Base-by-base conservation (phyloP, 225 moss, liverwort and hornwort genomes). In the Bryum argenteum region DNA sequence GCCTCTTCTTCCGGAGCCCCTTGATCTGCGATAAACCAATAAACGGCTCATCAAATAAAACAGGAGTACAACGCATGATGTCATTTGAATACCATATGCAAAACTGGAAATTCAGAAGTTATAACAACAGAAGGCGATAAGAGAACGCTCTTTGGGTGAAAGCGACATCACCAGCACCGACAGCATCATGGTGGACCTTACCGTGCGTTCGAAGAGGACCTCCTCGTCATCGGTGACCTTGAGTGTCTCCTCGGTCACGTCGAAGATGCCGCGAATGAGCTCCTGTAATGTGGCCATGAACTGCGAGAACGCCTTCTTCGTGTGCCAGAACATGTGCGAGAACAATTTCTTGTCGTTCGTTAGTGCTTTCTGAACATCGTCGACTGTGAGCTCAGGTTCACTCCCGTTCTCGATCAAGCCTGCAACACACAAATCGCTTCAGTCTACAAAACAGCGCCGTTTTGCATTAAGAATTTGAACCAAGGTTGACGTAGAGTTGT, bases 161-260 rank as follows among this genome's bases (percentile, higher is more conserved):
- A 97, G 72, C 75, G 90, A 86, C 81, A 97, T 48, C 21, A 97
- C 90, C 79, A 97, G 47, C 56, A 97, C 66, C 19, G 97, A 89
- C 2, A 97, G 83, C 91, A 97, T 89, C 65, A 90, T 89, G 13
- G 91, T 92, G 54, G 90, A 92, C 77, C 89, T 88, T 8, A 97
- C 72, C 13, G 90, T 87, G 72, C 70, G 83, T 65, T 94, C 90
- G 22, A 94, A 54, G 3, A 79, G 54, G 3, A 84, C 88, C 26
- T 86, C 91, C 52, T 79, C 84, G 57, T 79, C 79, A 58, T 94
- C 88, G 54, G 70, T 83, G 10, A 79, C 70, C 54, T 87, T 81
- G 28, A 88, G 67, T 57, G 78, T 92, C 79, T 83, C 81, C 60
- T 92, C 97, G 2, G 89, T 76, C 11, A 66, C 74, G 55, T 78